These are phyloP conservation scores for Neoarthrinium moseri DNA, from an alignment of 2,329 filamentous ascomycete genomes.

Conservation along the genomic window DNA sequence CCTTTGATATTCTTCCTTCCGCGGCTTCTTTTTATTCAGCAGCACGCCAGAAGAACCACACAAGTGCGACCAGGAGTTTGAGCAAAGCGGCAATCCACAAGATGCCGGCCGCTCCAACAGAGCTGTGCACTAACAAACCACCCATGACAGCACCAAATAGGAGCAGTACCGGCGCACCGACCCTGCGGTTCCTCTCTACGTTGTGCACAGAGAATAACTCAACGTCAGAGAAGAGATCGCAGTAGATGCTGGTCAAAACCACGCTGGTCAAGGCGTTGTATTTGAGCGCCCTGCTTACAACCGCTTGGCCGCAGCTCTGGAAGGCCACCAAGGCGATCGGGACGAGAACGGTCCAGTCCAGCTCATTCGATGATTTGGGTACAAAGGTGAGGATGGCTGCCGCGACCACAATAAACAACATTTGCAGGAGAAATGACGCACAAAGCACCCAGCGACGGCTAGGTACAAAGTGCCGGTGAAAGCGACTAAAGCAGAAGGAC, in stretches of 20 bases:
- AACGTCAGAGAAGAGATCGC: conserved; percentile 71
- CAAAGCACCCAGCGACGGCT: conserved; percentile 65
- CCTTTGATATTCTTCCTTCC: too few species aligned
- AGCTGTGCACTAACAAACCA: conserved; percentile 47
- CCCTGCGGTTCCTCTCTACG: conserved; percentile 48
- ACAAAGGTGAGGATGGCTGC: conserved; percentile 52
- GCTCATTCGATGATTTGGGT: conserved; percentile 33
- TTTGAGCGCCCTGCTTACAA: conserved; percentile 68
- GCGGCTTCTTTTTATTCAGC: too few species aligned
- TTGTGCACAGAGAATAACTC: conserved; percentile 44
- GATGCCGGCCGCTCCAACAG: conserved; percentile 48
- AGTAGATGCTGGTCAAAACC: conserved; percentile 79
- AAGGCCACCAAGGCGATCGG: conserved; percentile 72
- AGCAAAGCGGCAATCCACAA: conserved; percentile 59
- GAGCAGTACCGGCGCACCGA: conserved; percentile 48
- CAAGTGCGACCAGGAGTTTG: conserved; percentile 54
- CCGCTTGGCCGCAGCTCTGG: conserved; percentile 75
- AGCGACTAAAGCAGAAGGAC: conserved; percentile 67
- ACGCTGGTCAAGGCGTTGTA: conserved; percentile 74
- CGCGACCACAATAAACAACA: conserved; percentile 46
- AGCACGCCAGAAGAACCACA: conserved; percentile 62
- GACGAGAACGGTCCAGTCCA: conserved; percentile 59
- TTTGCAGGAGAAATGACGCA: conserved; percentile 55
- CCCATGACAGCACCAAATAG: conserved; percentile 49
- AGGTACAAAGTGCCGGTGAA: conserved; percentile 63